A percentile compares a stretch with the other conserved stretches of the same genome.
Conservation (phyloP, 306 rosid genomes). For the Biancaea sappan region DNA sequence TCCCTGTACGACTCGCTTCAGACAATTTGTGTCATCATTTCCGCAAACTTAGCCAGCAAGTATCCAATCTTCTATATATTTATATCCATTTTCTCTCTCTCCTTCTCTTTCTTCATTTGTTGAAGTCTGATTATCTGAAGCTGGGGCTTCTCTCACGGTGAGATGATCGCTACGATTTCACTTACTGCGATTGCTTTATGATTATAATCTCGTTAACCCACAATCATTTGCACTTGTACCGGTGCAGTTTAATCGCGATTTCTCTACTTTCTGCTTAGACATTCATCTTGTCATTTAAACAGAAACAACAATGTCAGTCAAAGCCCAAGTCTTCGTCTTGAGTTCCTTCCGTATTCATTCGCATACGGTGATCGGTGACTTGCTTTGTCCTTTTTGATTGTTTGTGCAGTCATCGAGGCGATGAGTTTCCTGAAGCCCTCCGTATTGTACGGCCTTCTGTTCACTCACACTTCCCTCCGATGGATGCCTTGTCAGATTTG, state of each 20-base stretch:
- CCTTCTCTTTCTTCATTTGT: neutral
- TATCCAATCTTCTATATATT: neutral
- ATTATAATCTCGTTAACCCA: neutral
- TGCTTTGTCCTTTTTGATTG: neutral
- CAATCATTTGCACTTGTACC: neutral
- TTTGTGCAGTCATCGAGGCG: neutral
- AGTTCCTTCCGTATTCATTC: no score
- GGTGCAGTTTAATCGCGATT: neutral
- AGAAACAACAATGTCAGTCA: neutral
- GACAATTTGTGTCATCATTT: neutral
- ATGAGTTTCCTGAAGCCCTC: conserved; percentile 83
- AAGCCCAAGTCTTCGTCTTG: neutral
- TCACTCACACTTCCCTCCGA: conserved; percentile 46
- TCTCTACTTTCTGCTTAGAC: neutral
- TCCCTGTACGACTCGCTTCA: no score
- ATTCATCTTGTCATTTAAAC: no score
- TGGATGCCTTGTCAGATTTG: conserved; percentile 88
- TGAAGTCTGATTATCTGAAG: conserved; percentile 7
- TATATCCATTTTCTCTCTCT: neutral
- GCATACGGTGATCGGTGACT: no score
- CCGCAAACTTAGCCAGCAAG: conserved; percentile 44
- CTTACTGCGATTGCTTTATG: neutral
- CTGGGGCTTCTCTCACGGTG: conserved; percentile 32
- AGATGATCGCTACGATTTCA: conserved; percentile 28
- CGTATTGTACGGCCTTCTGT: conserved; percentile 48